Base-by-base conservation (phyloP, 257 asterid genomes). In the Eustoma russellianum region DNA sequence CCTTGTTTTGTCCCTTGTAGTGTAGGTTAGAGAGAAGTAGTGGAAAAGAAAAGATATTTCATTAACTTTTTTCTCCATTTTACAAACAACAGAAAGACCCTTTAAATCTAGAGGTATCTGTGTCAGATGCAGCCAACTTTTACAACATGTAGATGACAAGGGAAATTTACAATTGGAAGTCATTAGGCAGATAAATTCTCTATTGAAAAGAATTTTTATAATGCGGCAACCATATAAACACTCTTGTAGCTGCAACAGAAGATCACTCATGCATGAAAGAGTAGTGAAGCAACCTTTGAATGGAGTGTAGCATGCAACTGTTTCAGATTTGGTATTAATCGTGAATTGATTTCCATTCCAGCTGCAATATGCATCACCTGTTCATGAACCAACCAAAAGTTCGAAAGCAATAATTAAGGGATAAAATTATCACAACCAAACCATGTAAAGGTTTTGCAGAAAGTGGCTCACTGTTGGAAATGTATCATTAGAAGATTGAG, bases 341-440 rank as follows among this genome's bases (percentile, higher is more conserved):
- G 66, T 61, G 86, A 72, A 71, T 92, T 88, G 61, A 85, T 75
- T 78, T 92, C 98, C 72, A 74, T 62, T 35, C 88, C 98, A 47
- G 94, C 98, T 46, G 97, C 98, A 73, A 92, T 92, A 65, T 92
- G 98, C 98, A 92, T 92, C 59, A 92, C 98, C 98, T 92, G 57
- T 45, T 50, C 41, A 63, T 53, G 50, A 71, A 49, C 62, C 38
- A 57, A 59, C 30, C 34, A 49, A 65, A 56, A 35, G 13, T 41
- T 53, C 47, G 7, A n/a, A 46, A 41, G 18, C 50, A 51, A 35
- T 35, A 50, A 19, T 41, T 47, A 16, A 44, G 1, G 52, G 30
- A 16, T 35, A 18, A 16, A 55, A 51, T 45, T 48, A 49, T 16
- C 57, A 17, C 43, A 40, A 46, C 15, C 48, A 55, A 41, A 9